These are phyloP conservation scores for Eutrema heterophyllum DNA, from an alignment of 345 rosid species.

Conservation along the genomic window DNA sequence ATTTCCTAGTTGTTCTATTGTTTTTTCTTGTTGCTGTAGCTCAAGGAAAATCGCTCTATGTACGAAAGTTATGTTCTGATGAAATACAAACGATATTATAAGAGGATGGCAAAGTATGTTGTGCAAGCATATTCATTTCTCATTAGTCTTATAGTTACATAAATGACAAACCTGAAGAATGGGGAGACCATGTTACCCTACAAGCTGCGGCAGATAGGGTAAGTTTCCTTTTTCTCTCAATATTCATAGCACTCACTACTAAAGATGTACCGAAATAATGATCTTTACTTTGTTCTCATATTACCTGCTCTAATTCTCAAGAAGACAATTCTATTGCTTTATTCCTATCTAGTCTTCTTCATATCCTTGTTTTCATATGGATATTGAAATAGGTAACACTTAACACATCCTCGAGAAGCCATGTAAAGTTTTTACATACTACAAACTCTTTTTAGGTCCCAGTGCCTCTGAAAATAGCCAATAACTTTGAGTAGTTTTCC, in stretches of 20 bases:
- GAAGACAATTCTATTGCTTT: background rate
- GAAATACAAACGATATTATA: conserved; percentile 84
- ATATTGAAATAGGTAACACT: background rate
- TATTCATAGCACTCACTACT: background rate
- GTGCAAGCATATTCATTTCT: conserved; percentile 9
- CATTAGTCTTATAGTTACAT: background rate
- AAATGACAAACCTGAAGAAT: conserved; percentile 69
- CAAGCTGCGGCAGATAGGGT: conserved; percentile 99
- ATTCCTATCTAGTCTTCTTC: background rate
- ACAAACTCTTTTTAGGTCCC: background rate
- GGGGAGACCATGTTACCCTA: conserved; percentile 93
- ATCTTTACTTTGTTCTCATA: conserved; percentile 7
- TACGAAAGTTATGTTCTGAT: conserved; percentile 92
- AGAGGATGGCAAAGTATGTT: conserved; percentile 84
- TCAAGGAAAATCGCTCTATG: conserved; percentile 56
- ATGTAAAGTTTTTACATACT: background rate
- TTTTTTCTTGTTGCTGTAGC: conserved; percentile 46
- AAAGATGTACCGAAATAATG: background rate
- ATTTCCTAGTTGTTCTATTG: background rate
- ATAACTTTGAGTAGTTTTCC: background rate
- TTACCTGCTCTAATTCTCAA: background rate
- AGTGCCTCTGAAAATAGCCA: background rate
- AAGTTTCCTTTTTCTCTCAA: conserved; percentile 12
- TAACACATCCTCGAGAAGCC: background rate
- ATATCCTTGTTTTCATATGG: background rate